Evolutionary conservation across 306 rosid species (phyloP), one percentile per base, ranked within the genome.

Genomic region (Adenanthera pavonina): DNA sequence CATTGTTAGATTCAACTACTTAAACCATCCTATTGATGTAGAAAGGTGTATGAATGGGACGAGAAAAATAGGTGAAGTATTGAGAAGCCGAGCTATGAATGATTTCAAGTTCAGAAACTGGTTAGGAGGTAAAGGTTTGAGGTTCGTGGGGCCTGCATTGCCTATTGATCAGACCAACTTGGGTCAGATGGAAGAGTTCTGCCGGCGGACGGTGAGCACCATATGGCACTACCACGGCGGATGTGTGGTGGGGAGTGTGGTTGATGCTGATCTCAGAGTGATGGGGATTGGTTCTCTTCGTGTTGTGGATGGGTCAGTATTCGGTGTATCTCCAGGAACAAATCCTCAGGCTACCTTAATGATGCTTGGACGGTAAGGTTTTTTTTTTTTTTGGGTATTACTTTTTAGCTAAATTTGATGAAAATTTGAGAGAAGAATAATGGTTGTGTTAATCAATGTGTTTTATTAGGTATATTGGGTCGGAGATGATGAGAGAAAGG

Each of bases 201-300:
- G 97, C 66, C 86, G 92, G 13, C 76, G 91, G 38, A 95, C 93
- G 0, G 99, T 95, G 19, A 90, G 91, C 78, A 95, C 97, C 73
- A 91, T 95, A 41, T 95, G 98, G 99, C 99, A 95, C 73, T 95
- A 91, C 82, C 99, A 95, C 48, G 99, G 99, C 0, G 99, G 99
- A 0, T 91, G 99, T 40, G 88, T 91, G 2, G 89, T 87, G 11
- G 97, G 97, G 48, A 91, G 89, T 82, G 99, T 95, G 67, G 97
- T 95, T 48, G 95, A 95, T 77, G 76, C 48, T 14, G 84, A 89
- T 30, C 87, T 86, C 61, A 69, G 81, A 64, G 89, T 95, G 15
- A 59, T 86, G 4, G 97, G 99, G 7, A 14, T 90, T 36, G 65
- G 71, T 57, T 85, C 95, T 0, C 91, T 95, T 68, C 86, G 99